Evolutionary conservation across 371 early-diverging fungal species (phyloP).

Genomic region (Mucor lusitanicus): DNA sequence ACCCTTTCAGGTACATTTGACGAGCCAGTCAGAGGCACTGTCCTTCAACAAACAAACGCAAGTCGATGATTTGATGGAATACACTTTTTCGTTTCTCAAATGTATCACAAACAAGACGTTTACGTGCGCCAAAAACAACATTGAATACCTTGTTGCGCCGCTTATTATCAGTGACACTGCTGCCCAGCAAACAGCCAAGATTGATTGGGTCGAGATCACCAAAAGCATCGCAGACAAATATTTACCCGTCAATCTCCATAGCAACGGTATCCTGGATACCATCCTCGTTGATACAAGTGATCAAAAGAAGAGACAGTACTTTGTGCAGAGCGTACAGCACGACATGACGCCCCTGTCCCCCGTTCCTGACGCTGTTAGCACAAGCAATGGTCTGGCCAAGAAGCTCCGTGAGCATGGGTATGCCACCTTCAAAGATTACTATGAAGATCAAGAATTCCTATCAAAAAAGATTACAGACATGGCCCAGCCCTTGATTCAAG

Average conservation of each 20-base stretch:
- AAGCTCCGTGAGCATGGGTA: slow-evolving; percentile 34
- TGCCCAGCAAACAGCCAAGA: slow-evolving; percentile 7
- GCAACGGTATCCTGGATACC: slow-evolving; percentile 12
- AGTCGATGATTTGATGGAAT: neutral
- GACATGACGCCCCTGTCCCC: slow-evolving; percentile 39
- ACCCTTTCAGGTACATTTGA: neutral
- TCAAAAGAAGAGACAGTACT: slow-evolving; percentile 50
- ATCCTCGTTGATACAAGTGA: slow-evolving; percentile 60
- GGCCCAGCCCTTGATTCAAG: slow-evolving; percentile 52
- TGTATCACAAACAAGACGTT: slow-evolving; percentile 37
- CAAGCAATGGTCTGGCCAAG: neutral
- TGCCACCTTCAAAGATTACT: slow-evolving; percentile 50
- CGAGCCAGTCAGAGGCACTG: neutral
- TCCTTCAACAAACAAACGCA: neutral
- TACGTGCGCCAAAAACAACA: slow-evolving; percentile 42
- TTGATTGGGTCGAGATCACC: slow-evolving; percentile 63
- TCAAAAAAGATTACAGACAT: slow-evolving; percentile 17
- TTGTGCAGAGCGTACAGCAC: slow-evolving; percentile 40
- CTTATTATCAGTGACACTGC: neutral
- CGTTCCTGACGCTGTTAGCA: slow-evolving; percentile 16
- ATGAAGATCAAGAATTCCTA: slow-evolving; percentile 20
- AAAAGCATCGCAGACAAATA: slow-evolving; percentile 6
- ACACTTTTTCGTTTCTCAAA: neutral
- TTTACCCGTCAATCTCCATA: neutral
- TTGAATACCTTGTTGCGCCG: slow-evolving; percentile 58